These are phyloP conservation scores for Dalbergia oliveri DNA, from an alignment of 306 rosid genomes.

Conservation along the genomic window DNA sequence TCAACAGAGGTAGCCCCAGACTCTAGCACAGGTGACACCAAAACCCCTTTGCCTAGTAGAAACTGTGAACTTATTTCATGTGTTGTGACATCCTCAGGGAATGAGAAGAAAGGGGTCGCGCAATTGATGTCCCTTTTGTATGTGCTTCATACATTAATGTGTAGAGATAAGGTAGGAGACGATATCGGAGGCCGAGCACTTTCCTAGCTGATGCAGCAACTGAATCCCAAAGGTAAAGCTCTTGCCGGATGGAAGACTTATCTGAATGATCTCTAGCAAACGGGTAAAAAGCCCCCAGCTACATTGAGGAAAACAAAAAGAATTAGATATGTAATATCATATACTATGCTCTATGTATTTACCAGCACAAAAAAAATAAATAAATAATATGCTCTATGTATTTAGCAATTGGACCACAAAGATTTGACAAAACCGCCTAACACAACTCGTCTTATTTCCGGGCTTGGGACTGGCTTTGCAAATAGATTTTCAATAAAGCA, in stretches of 20 bases:
- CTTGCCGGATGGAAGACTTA: conserved; percentile 57
- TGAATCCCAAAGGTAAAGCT: conserved; percentile 89
- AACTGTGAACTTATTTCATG: conserved; percentile 79
- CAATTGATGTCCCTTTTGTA: conserved; percentile 79
- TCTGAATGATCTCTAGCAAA: conserved; percentile 89
- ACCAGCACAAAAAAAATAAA: no score
- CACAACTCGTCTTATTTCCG: no score
- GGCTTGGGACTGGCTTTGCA: no score
- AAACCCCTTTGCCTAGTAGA: conserved; percentile 73
- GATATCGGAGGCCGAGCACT: conserved; percentile 84
- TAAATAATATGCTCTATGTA: no score
- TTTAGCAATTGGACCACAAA: no score
- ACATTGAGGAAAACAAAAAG: conserved; percentile 28
- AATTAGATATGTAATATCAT: not conserved
- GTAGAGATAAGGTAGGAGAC: conserved; percentile 87
- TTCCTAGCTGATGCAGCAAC: conserved; percentile 84
- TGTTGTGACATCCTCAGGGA: conserved; percentile 76
- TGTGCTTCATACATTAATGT: conserved; percentile 83
- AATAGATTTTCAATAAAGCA: no score
- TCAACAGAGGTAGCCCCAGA: conserved; percentile 63
- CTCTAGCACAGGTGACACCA: conserved; percentile 79
- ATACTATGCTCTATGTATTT: no score
- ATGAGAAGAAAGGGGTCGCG: conserved; percentile 91
- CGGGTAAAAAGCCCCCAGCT: conserved; percentile 95
- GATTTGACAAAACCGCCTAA: no score